Evolutionary conservation across 306 rosid genomes (phyloP), one percentile per base, ranked within the genome.

Genomic region (Arachis hypogaea): DNA sequence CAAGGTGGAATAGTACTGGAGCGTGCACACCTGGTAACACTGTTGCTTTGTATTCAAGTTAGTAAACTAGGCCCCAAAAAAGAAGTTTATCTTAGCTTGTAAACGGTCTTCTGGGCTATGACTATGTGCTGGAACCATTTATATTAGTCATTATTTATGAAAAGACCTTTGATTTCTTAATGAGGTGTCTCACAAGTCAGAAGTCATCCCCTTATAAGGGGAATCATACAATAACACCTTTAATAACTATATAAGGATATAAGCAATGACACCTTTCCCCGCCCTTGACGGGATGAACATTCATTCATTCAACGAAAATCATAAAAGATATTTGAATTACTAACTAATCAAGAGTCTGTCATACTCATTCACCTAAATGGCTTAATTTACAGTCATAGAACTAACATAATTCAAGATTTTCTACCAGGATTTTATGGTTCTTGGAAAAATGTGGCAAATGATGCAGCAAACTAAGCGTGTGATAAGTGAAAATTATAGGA

Each of bases 71-170:
- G 11, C 11, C 51, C n/a, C 51, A 46, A 46, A 46, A 46, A 46
- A 10, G 0, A 59, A n/a, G 68, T 16, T 7, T 46, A 46, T 9
- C 12, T 9, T 12, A 22, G 28, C 11, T 9, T 18, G 59, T 33
- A 47, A 72, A 60, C 68, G 68, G 77, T 47, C 69, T 62, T 73
- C 62, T 62, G 62, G 42, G 69, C 52, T 62, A 4, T 2, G 38
- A 33, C 52, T 62, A 4, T 41, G 56, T 58, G 29, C 28, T 42
- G 64, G 55, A n/a, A 12, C 14, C 73, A 42, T 33, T 33, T 33
- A 33, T 60, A 43, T 29, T 44, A 74, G 11, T 56, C 72, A 65
- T 75, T 10, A 74, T 18, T 75, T 14, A 3, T 55, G 28, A 29
- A 14, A 33, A 2, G 38, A 33, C 38, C 2, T 33, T 22, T 70